These are phyloP conservation scores for Amanita pallidorosea DNA, from an alignment of 768 basidiomycete species.

Conservation along the genomic window DNA sequence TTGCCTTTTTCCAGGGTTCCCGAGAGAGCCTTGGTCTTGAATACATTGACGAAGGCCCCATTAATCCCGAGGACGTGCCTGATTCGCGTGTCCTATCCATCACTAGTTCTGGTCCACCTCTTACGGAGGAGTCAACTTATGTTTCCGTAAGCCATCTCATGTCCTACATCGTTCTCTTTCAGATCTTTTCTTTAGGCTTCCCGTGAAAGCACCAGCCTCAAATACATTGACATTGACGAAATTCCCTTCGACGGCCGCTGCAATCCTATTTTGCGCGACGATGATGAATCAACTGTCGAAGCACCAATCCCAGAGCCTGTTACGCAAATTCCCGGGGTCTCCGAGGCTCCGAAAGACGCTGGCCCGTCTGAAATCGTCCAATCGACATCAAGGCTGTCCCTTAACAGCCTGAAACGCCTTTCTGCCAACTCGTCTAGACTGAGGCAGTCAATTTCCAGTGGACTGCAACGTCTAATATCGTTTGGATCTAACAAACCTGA, in stretches of 20 bases:
- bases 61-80: neutral
- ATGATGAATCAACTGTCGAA: neutral
- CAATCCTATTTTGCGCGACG: neutral
- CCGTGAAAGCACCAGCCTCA: neutral
- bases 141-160: neutral
- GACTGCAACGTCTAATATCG: slow-evolving; percentile 1
- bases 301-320: no score
- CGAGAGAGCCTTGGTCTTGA: neutral
- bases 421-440: neutral
- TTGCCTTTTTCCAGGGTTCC: neutral
- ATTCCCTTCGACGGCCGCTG: neutral
- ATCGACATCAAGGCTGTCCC: neutral
- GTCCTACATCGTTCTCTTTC: neutral
- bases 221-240: neutral
- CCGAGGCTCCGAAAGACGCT: neutral
- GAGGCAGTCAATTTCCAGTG: neutral
- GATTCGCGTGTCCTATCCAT: neutral
- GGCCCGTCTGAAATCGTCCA: neutral
- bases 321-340: neutral
- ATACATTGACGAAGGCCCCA: neutral
- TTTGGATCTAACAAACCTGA: neutral
- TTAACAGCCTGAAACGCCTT: neutral
- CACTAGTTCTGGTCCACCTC: neutral
- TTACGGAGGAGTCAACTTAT: neutral
- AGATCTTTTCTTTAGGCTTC: neutral